A percentile compares a stretch with the other conserved stretches of the same genome.
phyloP scores from a whole-genome alignment of 2,329 filamentous ascomycete species.

The Colletotrichum spinosum region DNA sequence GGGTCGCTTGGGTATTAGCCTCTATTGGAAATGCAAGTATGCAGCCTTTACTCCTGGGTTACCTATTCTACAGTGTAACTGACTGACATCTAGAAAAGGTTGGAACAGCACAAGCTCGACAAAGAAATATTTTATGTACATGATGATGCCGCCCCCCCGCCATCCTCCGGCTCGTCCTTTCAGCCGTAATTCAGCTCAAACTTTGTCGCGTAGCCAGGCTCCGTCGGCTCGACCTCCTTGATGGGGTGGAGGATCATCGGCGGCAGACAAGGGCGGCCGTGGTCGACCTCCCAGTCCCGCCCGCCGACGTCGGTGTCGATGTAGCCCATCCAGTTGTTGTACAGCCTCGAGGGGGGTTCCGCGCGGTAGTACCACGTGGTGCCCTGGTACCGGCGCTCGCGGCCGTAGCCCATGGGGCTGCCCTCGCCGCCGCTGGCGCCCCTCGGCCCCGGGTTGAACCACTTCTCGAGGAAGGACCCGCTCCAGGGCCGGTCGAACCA shows the following conservation, averaged over 20 bases:
- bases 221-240: slow-evolving; percentile 67
- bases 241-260: slow-evolving; percentile 70
- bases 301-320: slow-evolving; percentile 68
- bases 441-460: slow-evolving; percentile 70
- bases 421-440: slow-evolving; percentile 66
- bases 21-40: no score
- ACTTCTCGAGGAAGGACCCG: slow-evolving; percentile 63
- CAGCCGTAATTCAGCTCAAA: slow-evolving; percentile 54
- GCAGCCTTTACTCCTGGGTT: no score
- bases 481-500: slow-evolving; percentile 83
- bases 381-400: slow-evolving; percentile 68
- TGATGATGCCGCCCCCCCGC: slow-evolving; percentile 21
- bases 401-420: slow-evolving; percentile 70
- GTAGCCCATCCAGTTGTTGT: slow-evolving; percentile 74
- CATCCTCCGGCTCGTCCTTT: slow-evolving; percentile 37
- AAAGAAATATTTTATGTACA: no score
- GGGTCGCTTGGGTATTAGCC: no score
- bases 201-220: slow-evolving; percentile 53
- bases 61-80: no score
- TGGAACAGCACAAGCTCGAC: no score
- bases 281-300: slow-evolving; percentile 63
- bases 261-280: slow-evolving; percentile 69
- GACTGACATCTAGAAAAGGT: no score
- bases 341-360: slow-evolving; percentile 66
- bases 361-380: slow-evolving; percentile 72